Evolutionary conservation across 805 yeast species (phyloP).

Genomic region (Tetrapisispora arboricola): DNA sequence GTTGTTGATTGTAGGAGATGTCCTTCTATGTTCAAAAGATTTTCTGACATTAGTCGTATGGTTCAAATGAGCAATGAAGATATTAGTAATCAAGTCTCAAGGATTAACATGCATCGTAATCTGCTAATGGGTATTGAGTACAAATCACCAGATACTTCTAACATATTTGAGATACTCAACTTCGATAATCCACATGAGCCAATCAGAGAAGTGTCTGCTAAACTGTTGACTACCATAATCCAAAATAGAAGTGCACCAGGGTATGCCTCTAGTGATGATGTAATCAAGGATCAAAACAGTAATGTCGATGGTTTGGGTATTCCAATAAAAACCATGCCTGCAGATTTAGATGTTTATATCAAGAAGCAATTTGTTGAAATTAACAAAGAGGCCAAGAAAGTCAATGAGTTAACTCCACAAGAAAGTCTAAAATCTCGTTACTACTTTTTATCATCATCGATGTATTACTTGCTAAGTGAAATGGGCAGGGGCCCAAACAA

Average conservation of each 20-base stretch:
- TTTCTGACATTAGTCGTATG: constrained; percentile 35
- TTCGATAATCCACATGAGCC: constrained; percentile 56
- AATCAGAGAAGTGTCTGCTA: constrained; percentile 61
- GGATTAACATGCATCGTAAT: constrained; percentile 41
- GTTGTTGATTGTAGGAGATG: constrained; percentile 58
- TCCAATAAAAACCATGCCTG: constrained; percentile 23
- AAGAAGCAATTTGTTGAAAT: constrained; percentile 36
- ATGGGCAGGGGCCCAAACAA: constrained; percentile 45
- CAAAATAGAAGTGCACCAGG: constrained; percentile 17
- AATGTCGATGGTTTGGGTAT: constrained; percentile 28
- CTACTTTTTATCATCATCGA: constrained; percentile 52
- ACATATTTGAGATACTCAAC: constrained; percentile 24
- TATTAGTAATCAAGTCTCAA: constrained; percentile 53
- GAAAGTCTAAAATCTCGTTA: constrained; percentile 49
- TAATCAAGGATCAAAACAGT: constrained; percentile 4
- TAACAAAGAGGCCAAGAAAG: constrained; percentile 30
- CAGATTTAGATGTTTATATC: constrained; percentile 29
- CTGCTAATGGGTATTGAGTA: constrained; percentile 39
- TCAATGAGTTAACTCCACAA: constrained; percentile 36
- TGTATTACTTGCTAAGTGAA: constrained; percentile 46
- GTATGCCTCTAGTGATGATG: not conserved
- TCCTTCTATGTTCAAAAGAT: constrained; percentile 37
- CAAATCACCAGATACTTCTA: constrained; percentile 43
- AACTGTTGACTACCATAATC: constrained; percentile 31
- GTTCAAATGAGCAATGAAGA: constrained; percentile 43